A percentile compares a stretch with the other conserved stretches of the same genome.
phyloP scores from a whole-genome alignment of 768 basidiomycete genomes.

The Suillus occidentalis region DNA sequence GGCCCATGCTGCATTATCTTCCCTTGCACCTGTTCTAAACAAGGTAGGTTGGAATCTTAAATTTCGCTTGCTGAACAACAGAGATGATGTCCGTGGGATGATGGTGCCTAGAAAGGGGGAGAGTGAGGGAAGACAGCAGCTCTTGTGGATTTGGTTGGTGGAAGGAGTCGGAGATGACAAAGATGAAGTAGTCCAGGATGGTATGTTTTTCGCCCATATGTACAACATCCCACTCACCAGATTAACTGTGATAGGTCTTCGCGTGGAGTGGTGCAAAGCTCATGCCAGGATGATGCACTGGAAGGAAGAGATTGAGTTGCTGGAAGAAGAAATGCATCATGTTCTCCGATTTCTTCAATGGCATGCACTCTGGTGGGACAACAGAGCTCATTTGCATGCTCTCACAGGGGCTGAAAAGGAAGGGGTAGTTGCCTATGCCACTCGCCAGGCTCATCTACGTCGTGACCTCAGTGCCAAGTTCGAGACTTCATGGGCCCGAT shows the following conservation, averaged over 20 bases:
- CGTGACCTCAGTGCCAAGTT: too few species aligned
- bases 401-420: too few species aligned
- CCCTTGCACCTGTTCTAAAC: background rate
- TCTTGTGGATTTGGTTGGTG: slow-evolving; percentile 10
- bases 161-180: background rate
- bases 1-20: slow-evolving; percentile 7
- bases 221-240: background rate
- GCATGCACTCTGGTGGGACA: background rate
- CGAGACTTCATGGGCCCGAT: too few species aligned
- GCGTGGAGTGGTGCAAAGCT: slow-evolving; percentile 19
- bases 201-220: background rate
- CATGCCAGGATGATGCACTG: slow-evolving; percentile 15
- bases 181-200: background rate
- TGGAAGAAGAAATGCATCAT: slow-evolving; percentile 27
- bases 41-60: slow-evolving; percentile 1
- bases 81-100: background rate
- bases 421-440: too few species aligned
- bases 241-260: slow-evolving; percentile 14
- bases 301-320: slow-evolving; percentile 22
- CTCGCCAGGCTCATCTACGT: too few species aligned
- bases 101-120: background rate
- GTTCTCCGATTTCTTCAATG: slow-evolving; percentile 13
- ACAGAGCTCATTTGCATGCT: too few species aligned
- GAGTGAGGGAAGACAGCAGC: slow-evolving; percentile 8
- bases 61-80: background rate